Evolutionary conservation across 306 rosid species (phyloP).

Genomic region (Gleditsia sinensis): DNA sequence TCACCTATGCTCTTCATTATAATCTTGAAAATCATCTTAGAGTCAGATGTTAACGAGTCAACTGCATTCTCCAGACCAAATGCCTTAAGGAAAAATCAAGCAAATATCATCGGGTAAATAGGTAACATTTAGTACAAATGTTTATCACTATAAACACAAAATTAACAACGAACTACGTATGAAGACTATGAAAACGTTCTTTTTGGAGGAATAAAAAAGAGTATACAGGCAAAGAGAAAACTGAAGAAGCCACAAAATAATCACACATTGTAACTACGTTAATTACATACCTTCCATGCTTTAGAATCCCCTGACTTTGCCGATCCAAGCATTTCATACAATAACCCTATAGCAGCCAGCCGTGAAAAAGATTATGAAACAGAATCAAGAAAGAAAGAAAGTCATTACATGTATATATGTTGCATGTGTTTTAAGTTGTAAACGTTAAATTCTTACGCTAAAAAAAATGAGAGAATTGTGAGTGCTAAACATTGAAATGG

Average conservation of each 20-base stretch:
- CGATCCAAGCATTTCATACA: constrained; percentile 88
- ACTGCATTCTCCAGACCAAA: background rate
- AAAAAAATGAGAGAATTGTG: background rate
- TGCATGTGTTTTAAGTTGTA: constrained; percentile 3
- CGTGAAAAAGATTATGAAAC: constrained; percentile 20
- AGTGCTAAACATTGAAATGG: background rate
- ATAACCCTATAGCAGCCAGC: constrained; percentile 49
- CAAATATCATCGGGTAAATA: background rate
- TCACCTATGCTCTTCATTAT: background rate
- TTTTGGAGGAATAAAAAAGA: background rate
- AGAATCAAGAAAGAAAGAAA: background rate
- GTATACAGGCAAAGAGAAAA: background rate
- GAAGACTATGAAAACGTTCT: background rate
- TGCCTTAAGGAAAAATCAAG: background rate
- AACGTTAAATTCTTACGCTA: background rate
- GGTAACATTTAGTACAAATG: background rate
- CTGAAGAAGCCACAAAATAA: background rate
- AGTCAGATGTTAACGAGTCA: background rate
- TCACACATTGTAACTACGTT: background rate
- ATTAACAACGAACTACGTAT: background rate
- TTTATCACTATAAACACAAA: background rate
- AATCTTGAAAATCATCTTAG: background rate
- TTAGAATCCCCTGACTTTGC: constrained; percentile 73
- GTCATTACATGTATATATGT: background rate
- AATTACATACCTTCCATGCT: constrained; percentile 81